Evolutionary conservation across 306 rosid genomes (phyloP).

Genomic region (Pyrus bretschneideri): DNA sequence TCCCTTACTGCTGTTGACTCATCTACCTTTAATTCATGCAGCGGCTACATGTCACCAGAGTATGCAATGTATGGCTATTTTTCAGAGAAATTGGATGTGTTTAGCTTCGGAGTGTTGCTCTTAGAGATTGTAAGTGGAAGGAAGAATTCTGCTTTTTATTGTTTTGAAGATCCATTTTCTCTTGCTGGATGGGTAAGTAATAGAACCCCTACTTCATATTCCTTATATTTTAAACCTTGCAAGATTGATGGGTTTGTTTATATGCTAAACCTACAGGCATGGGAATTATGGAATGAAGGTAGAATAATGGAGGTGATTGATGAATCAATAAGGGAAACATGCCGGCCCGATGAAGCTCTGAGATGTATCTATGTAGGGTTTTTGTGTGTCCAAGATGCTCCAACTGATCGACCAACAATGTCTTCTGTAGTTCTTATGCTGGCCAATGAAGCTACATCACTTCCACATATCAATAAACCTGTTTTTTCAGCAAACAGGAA

Average conservation of each 20-base stretch:
- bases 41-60: slow-evolving; percentile 20
- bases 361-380: slow-evolving; percentile 9
- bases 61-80: slow-evolving; percentile 9
- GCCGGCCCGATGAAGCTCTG: background rate
- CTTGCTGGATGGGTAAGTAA: slow-evolving; percentile 12
- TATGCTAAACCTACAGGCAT: background rate
- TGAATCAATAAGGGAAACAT: background rate
- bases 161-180: background rate
- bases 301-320: slow-evolving; percentile 26
- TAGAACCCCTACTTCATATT: no score
- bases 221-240: background rate
- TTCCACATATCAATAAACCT: slow-evolving; percentile 12
- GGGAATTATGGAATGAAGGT: slow-evolving; percentile 13
- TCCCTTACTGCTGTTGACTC: background rate
- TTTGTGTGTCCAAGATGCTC: slow-evolving; percentile 16
- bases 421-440: slow-evolving; percentile 10
- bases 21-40: background rate
- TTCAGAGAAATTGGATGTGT: slow-evolving; percentile 14
- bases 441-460: background rate
- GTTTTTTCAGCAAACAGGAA: background rate
- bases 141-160: slow-evolving; percentile 9
- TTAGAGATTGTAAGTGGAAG: slow-evolving; percentile 20
- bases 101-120: slow-evolving; percentile 9
- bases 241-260: background rate
- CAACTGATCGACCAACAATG: slow-evolving; percentile 11